A percentile compares a stretch with the other conserved stretches of the same genome.
Evolutionary conservation across 768 basidiomycete species (phyloP).

Genomic region (Crassisporium funariophilum): DNA sequence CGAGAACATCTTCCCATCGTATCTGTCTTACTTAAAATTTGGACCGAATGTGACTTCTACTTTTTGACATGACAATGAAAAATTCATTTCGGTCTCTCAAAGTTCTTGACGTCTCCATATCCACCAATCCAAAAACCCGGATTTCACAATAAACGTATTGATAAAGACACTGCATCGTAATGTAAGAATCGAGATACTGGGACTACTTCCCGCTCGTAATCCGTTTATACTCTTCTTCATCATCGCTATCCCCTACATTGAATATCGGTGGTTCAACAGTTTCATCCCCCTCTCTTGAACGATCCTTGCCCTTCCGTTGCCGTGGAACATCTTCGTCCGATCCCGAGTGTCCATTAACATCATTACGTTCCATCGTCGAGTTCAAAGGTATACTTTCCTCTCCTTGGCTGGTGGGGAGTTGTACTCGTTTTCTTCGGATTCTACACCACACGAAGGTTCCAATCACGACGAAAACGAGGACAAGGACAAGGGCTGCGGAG

Average conservation of each 20-base stretch:
- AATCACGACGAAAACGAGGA: conserved; percentile 68
- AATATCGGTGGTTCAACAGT: conserved; percentile 46
- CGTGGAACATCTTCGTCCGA: conserved; percentile 30
- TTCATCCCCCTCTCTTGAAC: conserved; percentile 31
- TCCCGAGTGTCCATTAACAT: conserved; percentile 44
- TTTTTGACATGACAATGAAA: no score
- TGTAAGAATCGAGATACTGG: no score
- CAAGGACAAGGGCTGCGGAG: conserved; percentile 80
- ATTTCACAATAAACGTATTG: no score
- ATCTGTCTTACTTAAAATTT: no score
- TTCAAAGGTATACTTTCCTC: conserved; percentile 79
- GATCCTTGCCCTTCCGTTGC: conserved; percentile 51
- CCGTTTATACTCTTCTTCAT: conserved; percentile 38
- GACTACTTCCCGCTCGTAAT: conserved; percentile 11
- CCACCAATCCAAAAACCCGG: no score
- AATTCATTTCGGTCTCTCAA: no score
- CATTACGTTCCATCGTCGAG: conserved; percentile 35
- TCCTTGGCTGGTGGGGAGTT: conserved; percentile 36
- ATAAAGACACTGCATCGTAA: no score
- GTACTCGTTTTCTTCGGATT: conserved; percentile 48
- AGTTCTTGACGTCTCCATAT: no score
- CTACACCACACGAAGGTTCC: conserved; percentile 84
- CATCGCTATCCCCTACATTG: conserved; percentile 60
- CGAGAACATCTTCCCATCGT: conserved; percentile 51
- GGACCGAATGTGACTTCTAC: no score